Base-by-base conservation (phyloP, 2,329 filamentous ascomycete species). In the Arachnomyces sp. region DNA sequence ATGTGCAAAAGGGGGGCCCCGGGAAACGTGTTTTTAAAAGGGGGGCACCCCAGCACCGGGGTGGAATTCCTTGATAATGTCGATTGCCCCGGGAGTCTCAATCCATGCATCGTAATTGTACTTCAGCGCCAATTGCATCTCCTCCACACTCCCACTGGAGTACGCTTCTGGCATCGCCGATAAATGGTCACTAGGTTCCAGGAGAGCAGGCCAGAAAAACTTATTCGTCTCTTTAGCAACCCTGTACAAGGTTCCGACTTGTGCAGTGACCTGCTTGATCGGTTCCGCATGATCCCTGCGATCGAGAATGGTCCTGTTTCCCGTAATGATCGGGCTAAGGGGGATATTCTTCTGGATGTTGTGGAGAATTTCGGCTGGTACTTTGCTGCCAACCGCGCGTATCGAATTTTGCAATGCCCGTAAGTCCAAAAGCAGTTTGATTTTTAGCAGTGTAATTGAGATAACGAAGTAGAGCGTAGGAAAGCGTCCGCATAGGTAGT, bases 371-470 rank as follows among this genome's bases (percentile, higher is more conserved):
- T 63, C 58, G 28, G 36, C 49, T 3, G 57, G 58, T 7, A 56
- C 18, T 28, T 45, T 49, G 13, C 43, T 18, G 12, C 36, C 39
- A 3, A 54, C 39, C 11, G 43, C 30, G 2, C 39, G 37, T 7
- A 25, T 9, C 20, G 50, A 45, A 16, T 48, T 44, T 18, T 59
- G 48, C 18, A 63, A 43, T 2, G 47, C 43, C 36, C 48, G 47
- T 3, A 65, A 15, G 16, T 63, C 57, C 11, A 63, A 44, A 5
- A 62, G 43, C 1, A 67, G 44, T 36, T 55, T 56, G 38, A 64
- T 51, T 38, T 66, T 67, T 32, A 67, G 43, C 30, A 68, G 45
- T 3, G 49, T 53, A n/a, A 63, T 11, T 1, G 55, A 47, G 11
- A 56, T 46, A 6, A 40, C 28, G 29, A 52, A 31, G 7, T 38